Conservation (phyloP, 2,329 filamentous ascomycete genomes). For the Penicillium sp. region DNA sequence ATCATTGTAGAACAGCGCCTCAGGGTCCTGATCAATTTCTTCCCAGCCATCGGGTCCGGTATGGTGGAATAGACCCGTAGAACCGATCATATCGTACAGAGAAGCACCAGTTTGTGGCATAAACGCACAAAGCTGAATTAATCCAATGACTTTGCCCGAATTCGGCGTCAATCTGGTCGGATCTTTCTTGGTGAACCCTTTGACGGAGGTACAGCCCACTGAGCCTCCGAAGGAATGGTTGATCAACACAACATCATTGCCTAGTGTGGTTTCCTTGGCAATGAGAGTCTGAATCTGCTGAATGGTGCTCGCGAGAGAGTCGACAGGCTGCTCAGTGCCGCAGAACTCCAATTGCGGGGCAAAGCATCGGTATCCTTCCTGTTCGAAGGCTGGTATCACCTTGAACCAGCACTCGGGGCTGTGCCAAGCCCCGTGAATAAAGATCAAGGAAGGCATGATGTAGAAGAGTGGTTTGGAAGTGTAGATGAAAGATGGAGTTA, state of each 20-base stretch:
- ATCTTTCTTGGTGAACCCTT: background rate
- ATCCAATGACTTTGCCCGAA: background rate
- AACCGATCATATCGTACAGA: slow-evolving; percentile 5
- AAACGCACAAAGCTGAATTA: background rate
- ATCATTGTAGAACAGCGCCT: slow-evolving; percentile 10
- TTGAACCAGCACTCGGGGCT: background rate
- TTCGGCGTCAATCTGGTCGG: background rate
- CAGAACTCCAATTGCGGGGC: slow-evolving; percentile 10
- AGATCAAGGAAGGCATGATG: background rate
- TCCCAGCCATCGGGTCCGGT: slow-evolving; percentile 8
- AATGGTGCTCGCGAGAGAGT: background rate
- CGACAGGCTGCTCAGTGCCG: slow-evolving; percentile 5
- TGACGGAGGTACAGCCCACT: background rate
- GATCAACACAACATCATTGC: background rate
- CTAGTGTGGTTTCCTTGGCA: background rate
- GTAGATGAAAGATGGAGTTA: background rate
- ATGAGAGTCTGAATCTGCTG: background rate
- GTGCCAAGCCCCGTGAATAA: background rate
- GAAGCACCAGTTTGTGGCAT: background rate
- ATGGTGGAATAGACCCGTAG: background rate
- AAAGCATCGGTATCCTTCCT: slow-evolving; percentile 6
- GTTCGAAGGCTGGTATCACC: background rate
- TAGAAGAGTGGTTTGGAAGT: background rate
- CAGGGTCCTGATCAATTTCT: slow-evolving; percentile 1
- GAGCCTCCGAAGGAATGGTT: background rate